phyloP scores from a whole-genome alignment of 2,329 filamentous ascomycete species.

The Alternaria sp. region DNA sequence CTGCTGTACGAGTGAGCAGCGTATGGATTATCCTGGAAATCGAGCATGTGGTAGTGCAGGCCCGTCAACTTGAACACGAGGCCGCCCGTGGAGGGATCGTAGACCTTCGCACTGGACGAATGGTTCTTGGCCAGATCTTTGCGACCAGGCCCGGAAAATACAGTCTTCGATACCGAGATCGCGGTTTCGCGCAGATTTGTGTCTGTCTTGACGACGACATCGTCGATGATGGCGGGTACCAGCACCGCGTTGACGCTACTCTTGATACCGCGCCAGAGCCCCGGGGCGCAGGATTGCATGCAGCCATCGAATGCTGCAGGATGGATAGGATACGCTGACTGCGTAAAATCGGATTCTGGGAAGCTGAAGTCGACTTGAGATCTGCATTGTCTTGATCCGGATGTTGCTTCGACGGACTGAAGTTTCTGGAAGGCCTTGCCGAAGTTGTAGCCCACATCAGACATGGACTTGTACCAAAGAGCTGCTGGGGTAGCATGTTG shows the following conservation, averaged over 20 bases:
- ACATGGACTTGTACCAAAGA: slow-evolving; percentile 25
- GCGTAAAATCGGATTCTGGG: slow-evolving; percentile 18
- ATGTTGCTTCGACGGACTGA: slow-evolving; percentile 10
- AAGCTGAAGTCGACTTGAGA: slow-evolving; percentile 15
- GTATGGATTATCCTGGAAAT: too few relatives aligned
- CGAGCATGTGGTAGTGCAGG: too few relatives aligned
- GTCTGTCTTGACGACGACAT: background rate
- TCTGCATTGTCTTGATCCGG: slow-evolving; percentile 4
- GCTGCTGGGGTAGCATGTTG: slow-evolving; percentile 5
- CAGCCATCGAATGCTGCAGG: slow-evolving; percentile 37
- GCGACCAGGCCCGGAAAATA: background rate
- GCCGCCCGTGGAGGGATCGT: background rate
- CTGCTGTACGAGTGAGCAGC: too few relatives aligned
- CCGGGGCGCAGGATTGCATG: slow-evolving; percentile 31
- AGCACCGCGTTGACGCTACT: background rate
- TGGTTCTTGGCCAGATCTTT: background rate
- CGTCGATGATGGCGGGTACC: background rate
- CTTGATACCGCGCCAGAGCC: slow-evolving; percentile 13
- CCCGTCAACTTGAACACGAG: background rate
- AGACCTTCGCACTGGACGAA: background rate
- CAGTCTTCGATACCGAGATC: background rate
- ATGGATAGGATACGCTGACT: slow-evolving; percentile 36
- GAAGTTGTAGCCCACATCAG: slow-evolving; percentile 22
- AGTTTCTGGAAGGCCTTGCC: slow-evolving; percentile 24
- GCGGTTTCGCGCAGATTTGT: too few relatives aligned